phyloP scores from a whole-genome alignment of 2,329 filamentous ascomycete genomes.

The Trichoderma semiorbis region DNA sequence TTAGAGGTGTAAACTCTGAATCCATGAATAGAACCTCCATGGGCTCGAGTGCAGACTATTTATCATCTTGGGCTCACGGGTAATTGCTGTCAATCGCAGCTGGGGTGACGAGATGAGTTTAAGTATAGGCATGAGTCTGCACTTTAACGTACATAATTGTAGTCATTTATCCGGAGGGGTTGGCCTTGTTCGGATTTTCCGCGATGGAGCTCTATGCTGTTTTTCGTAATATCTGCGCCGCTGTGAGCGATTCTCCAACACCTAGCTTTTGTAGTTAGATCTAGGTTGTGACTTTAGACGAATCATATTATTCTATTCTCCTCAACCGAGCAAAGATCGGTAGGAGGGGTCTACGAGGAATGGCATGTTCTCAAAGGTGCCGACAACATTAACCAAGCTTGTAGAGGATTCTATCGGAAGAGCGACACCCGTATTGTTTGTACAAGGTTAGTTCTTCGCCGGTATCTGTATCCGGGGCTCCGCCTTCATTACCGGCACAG shows the following conservation, averaged over 20 bases:
- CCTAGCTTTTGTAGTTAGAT: background rate
- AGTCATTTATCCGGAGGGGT: constrained; percentile 12
- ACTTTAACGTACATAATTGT: background rate
- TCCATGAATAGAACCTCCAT: background rate
- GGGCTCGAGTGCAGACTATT: background rate
- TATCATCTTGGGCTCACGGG: background rate
- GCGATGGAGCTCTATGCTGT: background rate
- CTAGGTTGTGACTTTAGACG: background rate
- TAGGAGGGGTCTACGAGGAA: background rate
- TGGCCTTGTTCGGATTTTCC: background rate
- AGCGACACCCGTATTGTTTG: background rate
- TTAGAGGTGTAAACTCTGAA: background rate
- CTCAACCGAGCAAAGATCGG: background rate
- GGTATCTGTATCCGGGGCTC: background rate
- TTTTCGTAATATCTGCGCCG: background rate
- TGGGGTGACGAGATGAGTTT: background rate
- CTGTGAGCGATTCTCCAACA: background rate
- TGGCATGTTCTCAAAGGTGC: background rate
- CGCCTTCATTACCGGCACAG: background rate
- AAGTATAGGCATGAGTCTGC: background rate
- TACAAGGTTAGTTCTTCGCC: background rate
- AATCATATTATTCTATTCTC: background rate
- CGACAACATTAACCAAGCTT: background rate
- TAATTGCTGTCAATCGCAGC: background rate
- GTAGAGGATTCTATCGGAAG: background rate